phyloP scores from a whole-genome alignment of 2,329 filamentous ascomycete species.

The Rhynchosporium agropyri region DNA sequence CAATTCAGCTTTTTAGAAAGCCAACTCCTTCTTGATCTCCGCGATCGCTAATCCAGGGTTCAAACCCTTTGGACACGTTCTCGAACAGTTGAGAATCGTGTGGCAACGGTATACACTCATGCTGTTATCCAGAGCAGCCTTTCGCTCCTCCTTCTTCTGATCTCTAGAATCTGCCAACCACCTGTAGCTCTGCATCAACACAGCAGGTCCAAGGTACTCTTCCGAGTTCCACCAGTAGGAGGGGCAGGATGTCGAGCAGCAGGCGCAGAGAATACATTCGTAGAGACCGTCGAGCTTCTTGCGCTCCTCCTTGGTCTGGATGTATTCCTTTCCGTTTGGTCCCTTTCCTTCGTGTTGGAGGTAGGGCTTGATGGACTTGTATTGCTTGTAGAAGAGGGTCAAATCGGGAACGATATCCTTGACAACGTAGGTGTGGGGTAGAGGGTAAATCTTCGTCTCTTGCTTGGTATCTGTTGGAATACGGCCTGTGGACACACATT shows the following conservation, averaged over 20 bases:
- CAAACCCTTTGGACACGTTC: conserved; percentile 96
- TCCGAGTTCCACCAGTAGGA: conserved; percentile 99
- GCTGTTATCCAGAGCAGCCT: conserved; percentile 91
- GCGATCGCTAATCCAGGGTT: conserved; percentile 96
- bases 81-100: conserved; percentile 98
- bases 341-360: conserved; percentile 86
- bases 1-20: conserved; percentile 45
- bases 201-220: conserved; percentile 96
- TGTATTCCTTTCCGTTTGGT: conserved; percentile 86
- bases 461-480: conserved; percentile 81
- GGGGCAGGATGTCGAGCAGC: conserved; percentile 99
- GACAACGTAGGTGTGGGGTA: conserved; percentile 98
- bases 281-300: conserved; percentile 95
- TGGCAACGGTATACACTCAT: conserved; percentile 99
- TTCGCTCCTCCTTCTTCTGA: conserved; percentile 84
- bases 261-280: conserved; percentile 99
- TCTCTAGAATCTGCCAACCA: conserved; percentile 97
- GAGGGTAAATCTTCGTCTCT: conserved; percentile 93
- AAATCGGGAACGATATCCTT: conserved; percentile 98
- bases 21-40: conserved; percentile 98
- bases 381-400: conserved; percentile 99
- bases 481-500: conserved; percentile 65
- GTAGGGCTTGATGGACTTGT: conserved; percentile 99
- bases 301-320: conserved; percentile 88
- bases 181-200: conserved; percentile 96